Base-by-base conservation (phyloP, 352 stramenopile species). In the Phytophthora hybrid region DNA sequence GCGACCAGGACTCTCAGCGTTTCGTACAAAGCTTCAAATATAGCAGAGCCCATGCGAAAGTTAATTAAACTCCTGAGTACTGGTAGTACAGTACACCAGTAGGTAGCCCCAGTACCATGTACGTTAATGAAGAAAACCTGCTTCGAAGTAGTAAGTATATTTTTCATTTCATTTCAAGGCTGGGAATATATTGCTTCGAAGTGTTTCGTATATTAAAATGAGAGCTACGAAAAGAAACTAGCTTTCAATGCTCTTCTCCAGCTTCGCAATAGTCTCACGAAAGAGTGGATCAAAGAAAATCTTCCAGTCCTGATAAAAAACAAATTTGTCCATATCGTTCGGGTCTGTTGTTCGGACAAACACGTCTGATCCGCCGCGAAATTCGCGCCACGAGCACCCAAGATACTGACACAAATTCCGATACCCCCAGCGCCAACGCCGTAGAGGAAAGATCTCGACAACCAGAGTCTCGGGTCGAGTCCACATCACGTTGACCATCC, bases 401-500 rank as follows among this genome's bases (percentile, higher is more conserved):
- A 89, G 39, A 62, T 78, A 84, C 56, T 88, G 83, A 53, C 85
- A 92, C 31, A 92, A 49, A 59, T 92, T 91, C 39, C 83, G 83
- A 65, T 85, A 91, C 7, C 85, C 85, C 80, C 80, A 92, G 3
- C 82, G 78, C 4, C 52, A 55, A 10, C 77, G 71, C 5, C 51
- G 3, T 18, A 62, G 64, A 9, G 85, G 85, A 46, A 92, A 92
- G 53, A 92, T 90, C 69, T 92, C 83, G n/a, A 92, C 34, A 13
- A 92, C 77, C 5, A 79, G 53, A 31, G 79, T 85, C 37, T 58
- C 41, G 0, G 81, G 81, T 3, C 73, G 63, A 21, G 83, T 76
- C 81, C 83, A 93, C 4, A 87, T 41, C 4, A 89, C 73, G 57
- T 91, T 93, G 23, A 88, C 80, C 76, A 93, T 82, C 13, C 85